Conservation (phyloP, 1,139 yeast species). For the Yamadazyma dushanensis region DNA sequence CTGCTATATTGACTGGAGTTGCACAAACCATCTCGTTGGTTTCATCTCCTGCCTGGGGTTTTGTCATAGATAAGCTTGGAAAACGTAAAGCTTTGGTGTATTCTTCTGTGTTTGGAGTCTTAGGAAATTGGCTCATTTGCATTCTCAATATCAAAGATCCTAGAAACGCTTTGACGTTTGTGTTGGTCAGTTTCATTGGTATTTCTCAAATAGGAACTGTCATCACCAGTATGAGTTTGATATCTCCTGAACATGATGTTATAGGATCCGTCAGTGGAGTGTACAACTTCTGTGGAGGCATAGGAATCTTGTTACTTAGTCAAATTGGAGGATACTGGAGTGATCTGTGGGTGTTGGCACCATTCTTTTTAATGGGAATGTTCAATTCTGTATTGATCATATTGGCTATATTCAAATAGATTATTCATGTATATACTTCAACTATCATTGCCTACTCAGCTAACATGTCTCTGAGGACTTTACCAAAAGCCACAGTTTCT, state of each 20-base stretch:
- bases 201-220: constrained; percentile 58
- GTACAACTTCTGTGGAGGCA: constrained; percentile 64
- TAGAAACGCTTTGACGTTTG: constrained; percentile 30
- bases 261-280: constrained; percentile 72
- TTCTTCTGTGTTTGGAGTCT: constrained; percentile 43
- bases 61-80: constrained; percentile 51
- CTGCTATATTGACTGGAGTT: constrained; percentile 70
- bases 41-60: constrained; percentile 66
- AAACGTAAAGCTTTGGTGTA: constrained; percentile 22
- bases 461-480: constrained; percentile 28
- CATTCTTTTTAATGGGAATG: constrained; percentile 55
- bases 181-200: constrained; percentile 36
- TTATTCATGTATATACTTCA: background rate
- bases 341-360: constrained; percentile 58
- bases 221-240: constrained; percentile 47
- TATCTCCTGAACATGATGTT: constrained; percentile 29
- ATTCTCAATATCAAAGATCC: constrained; percentile 31
- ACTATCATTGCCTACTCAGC: constrained; percentile 2
- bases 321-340: constrained; percentile 63
- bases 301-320: constrained; percentile 63
- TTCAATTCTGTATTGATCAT: constrained; percentile 29
- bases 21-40: constrained; percentile 57
- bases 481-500: constrained; percentile 43
- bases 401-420: constrained; percentile 1
- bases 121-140: constrained; percentile 36